Percentiles rank a stretch among this genome's conserved stretches.
phyloP scores from a whole-genome alignment of 805 yeast genomes.

The Starmerella kuoi region DNA sequence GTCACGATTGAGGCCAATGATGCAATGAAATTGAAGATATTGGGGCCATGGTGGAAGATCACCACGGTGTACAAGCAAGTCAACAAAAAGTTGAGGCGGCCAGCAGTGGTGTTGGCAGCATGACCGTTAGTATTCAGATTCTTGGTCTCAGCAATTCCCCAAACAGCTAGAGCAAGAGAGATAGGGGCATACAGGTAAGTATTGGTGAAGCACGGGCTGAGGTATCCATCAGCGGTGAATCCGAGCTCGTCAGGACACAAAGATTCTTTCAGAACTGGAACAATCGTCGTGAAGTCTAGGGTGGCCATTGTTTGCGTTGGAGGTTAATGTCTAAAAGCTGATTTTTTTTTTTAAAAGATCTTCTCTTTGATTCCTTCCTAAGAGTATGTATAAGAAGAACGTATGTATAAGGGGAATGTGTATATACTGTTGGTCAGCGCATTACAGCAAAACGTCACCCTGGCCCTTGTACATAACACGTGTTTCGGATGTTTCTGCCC shows the following conservation, averaged over 20 bases:
- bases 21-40: conserved; percentile 20
- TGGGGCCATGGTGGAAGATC: conserved; percentile 15
- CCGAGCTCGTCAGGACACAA: conserved; percentile 20
- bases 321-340: neutral
- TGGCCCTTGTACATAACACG: too few relatives aligned
- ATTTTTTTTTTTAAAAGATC: neutral
- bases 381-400: too few relatives aligned
- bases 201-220: conserved; percentile 20
- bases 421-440: too few relatives aligned
- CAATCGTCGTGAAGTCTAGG: neutral
- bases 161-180: conserved; percentile 15
- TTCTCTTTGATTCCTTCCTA: too few relatives aligned
- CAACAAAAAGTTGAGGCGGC: conserved; percentile 19
- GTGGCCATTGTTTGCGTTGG: neutral
- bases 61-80: conserved; percentile 14
- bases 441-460: too few relatives aligned
- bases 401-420: too few relatives aligned
- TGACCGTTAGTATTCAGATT: conserved; percentile 16
- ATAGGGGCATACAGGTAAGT: conserved; percentile 22
- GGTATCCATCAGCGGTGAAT: conserved; percentile 21
- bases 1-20: conserved; percentile 11
- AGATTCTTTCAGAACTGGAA: conserved; percentile 10
- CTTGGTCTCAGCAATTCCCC: conserved; percentile 13
- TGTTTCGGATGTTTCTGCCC: too few relatives aligned
- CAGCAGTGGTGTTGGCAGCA: conserved; percentile 10